A percentile compares a stretch with the other conserved stretches of the same genome.
Conservation (phyloP, 305 asterid genomes). For the Nicotiana rustica region DNA sequence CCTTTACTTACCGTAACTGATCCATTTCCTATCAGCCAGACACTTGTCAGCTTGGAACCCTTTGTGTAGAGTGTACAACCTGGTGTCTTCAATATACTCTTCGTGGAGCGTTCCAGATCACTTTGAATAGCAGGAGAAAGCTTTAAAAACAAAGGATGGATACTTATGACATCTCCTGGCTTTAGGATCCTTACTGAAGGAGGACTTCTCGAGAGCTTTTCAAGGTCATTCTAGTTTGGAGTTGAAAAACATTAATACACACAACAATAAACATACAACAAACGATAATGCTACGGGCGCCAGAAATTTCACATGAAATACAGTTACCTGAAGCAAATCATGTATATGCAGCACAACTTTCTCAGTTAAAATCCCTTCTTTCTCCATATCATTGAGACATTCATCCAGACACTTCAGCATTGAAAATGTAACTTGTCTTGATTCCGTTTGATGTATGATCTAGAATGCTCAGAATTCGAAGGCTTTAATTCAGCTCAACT, state of each 20-base stretch:
- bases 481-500: neutral
- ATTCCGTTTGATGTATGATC: conserved; percentile 22
- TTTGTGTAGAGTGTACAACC: conserved; percentile 31
- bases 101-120: neutral
- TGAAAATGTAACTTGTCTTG: conserved; percentile 31
- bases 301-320: neutral
- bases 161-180: conserved; percentile 9
- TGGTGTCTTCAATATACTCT: conserved; percentile 22
- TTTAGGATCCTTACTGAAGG: conserved; percentile 30
- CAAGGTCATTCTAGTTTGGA: conserved; percentile 33
- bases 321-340: conserved; percentile 31
- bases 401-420: conserved; percentile 31
- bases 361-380: conserved; percentile 31
- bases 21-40: conserved; percentile 31
- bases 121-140: conserved; percentile 32
- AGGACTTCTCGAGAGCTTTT: conserved; percentile 30
- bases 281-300: neutral
- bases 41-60: conserved; percentile 30
- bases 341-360: conserved; percentile 30
- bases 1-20: conserved; percentile 29
- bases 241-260: conserved; percentile 1
- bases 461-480: conserved; percentile 19
- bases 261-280: neutral
- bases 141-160: conserved; percentile 31
- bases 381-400: conserved; percentile 28